Base-by-base conservation (phyloP, 306 rosid genomes). In the Alnus glutinosa region DNA sequence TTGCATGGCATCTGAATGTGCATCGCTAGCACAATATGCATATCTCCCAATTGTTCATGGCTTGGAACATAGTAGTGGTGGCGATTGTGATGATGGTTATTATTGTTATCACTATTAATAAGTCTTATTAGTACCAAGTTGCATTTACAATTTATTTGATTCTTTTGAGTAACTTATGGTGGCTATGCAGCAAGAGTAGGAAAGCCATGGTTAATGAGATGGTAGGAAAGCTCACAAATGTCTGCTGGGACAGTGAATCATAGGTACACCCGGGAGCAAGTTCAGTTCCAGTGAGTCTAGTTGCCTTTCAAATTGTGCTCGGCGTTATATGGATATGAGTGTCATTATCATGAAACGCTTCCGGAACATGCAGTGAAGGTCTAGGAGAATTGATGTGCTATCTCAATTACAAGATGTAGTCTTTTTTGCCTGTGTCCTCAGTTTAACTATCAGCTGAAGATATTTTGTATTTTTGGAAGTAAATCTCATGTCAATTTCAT, bases 311-410 rank as follows among this genome's bases (percentile, higher is more conserved):
- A 23, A 23, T 0, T 23, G 28, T 23, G 28, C 28, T 23, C 28
- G 86, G 15, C 98, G 97, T 54, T 90, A 88, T 74, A 74, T 90
- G 90, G 97, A 94, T 61, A 84, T 88, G 94, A 89, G 84, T 80
- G 61, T 83, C 80, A 79, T 94, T 59, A 82, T 92, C 77, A 79
- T 90, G 96, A 90, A 90, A 67, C 94, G 93, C 70, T 85, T 92
- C 75, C 85, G 90, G 88, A 83, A 83, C 78, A 90, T 92, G 88
- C 89, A 87, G 51, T 90, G 89, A 93, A 75, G 80, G 55, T 57
- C 58, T 5, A 1, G 13, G 86, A 74, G 64, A 16, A 66, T 74
- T 51, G 48, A 72, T 23, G 9, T 76, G 71, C 61, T n/a, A 76
- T 66, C 63, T 73, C 69, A 54, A 36, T 36, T 36, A 36, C 39